phyloP scores from a whole-genome alignment of 2,329 filamentous ascomycete species.

The Fusarium transvaalense region DNA sequence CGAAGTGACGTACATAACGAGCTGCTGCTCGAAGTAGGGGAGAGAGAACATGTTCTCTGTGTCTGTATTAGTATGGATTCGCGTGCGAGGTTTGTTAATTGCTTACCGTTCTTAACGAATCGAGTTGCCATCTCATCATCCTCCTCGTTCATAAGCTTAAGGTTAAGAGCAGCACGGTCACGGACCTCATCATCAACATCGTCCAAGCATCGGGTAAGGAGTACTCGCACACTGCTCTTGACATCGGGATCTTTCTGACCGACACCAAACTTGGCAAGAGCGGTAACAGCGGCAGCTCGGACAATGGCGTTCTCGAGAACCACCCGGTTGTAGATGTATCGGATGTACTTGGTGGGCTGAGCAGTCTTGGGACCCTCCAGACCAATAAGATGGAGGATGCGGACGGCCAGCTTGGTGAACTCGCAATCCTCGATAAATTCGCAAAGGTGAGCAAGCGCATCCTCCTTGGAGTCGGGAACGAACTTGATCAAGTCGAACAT shows the following conservation, averaged over 20 bases:
- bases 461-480: conserved; percentile 85
- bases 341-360: conserved; percentile 97
- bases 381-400: conserved; percentile 93
- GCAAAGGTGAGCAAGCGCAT: conserved; percentile 92
- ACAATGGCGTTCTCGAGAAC: conserved; percentile 98
- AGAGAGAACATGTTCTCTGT: conserved; percentile 95
- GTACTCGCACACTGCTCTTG: conserved; percentile 92
- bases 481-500: conserved; percentile 99
- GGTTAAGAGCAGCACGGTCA: conserved; percentile 92
- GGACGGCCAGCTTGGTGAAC: conserved; percentile 96
- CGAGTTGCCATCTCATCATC: conserved; percentile 86
- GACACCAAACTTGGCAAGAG: conserved; percentile 95
- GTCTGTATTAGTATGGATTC: conserved; percentile 21
- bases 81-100: background rate
- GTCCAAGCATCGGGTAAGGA: conserved; percentile 93
- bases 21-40: conserved; percentile 94
- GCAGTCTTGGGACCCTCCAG: conserved; percentile 94
- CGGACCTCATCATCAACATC: conserved; percentile 98
- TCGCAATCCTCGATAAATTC: conserved; percentile 99
- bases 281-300: conserved; percentile 93
- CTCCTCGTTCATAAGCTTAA: conserved; percentile 92
- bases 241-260: conserved; percentile 96
- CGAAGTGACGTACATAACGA: conserved; percentile 97
- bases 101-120: conserved; percentile 91
- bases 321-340: conserved; percentile 99